Conservation (phyloP, 805 yeast species). For the Henningerozyma blattae region DNA sequence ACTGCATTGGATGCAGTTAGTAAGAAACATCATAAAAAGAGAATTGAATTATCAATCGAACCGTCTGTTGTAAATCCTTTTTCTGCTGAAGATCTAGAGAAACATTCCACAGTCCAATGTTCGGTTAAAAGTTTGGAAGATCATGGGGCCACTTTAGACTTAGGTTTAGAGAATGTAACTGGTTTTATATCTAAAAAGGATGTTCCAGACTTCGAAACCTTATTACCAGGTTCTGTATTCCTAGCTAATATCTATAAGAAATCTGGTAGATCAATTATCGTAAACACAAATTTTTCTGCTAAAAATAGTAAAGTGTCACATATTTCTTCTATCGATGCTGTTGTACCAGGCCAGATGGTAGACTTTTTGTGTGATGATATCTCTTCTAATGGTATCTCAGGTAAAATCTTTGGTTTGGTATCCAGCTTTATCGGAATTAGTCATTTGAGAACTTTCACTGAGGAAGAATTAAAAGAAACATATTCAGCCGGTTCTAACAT, state of each 20-base stretch:
- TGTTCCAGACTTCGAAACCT: conserved; percentile 28
- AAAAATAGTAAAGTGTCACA: conserved; percentile 39
- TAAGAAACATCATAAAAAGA: conserved; percentile 38
- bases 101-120: conserved; percentile 56
- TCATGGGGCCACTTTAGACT: conserved; percentile 71
- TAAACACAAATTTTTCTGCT: conserved; percentile 37
- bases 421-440: conserved; percentile 60
- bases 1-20: conserved; percentile 28
- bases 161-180: conserved; percentile 45
- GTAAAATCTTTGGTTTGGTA: conserved; percentile 63
- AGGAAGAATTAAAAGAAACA: conserved; percentile 43
- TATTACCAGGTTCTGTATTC: conserved; percentile 56
- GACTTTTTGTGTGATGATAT: conserved; percentile 59
- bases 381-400: conserved; percentile 48
- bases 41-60: conserved; percentile 60
- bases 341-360: conserved; percentile 76
- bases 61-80: conserved; percentile 63
- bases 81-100: conserved; percentile 53
- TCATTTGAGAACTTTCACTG: conserved; percentile 41
- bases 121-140: conserved; percentile 76
- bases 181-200: conserved; percentile 75
- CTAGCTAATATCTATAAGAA: conserved; percentile 45
- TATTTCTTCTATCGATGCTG: conserved; percentile 64
- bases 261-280: conserved; percentile 33
- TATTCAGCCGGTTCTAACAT: conserved; percentile 56